Evolutionary conservation across 352 stramenopile genomes (phyloP), one percentile per base, ranked within the genome.

Genomic region (Phytophthora multivora): DNA sequence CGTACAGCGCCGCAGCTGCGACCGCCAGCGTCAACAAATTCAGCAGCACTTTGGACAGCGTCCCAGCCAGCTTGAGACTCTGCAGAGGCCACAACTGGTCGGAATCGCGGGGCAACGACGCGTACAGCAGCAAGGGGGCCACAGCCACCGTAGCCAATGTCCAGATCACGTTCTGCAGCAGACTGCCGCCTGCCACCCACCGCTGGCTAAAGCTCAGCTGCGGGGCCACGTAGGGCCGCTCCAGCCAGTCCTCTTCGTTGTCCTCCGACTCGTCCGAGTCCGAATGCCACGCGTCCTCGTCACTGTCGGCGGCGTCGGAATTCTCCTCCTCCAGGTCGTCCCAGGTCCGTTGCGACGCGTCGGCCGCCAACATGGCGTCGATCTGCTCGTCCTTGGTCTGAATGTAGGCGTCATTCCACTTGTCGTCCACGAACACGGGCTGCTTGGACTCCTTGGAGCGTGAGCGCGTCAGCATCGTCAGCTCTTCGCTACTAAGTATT

Each of bases 401-500:
- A 53, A 94, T 91, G 66, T 90, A 94, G 54, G 71, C 72, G 73
- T 94, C 85, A 48, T 86, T 92, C 85, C 85, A 94, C 60, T 87
- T 75, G 49, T 94, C 83, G 60, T 93, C 85, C 54, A 90, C 81
- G 54, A 94, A 92, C 40, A 92, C 77, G 21, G 80, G 81, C 71
- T 83, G 73, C 42, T 89, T 89, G 23, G 68, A 75, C 35, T 70
- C 80, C 43, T 73, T 73, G n/a, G 85, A 83, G 33, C 66, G 80
- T 54, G 85, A 80, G 16, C 85, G 83, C 38, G 85, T 94, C 41
- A 91, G 71, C 83, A 94, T 91, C 51, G n/a, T 60, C 6, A 8
- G 30, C 40, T 16, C 12, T 35, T 26, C 6, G 13, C n/a, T 42
- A 21, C 36, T 18, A 21, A 13, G n/a, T n/a, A n/a, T n/a, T n/a